Evolutionary conservation across 2,329 filamentous ascomycete species (phyloP).

Genomic region (Aspergillus unguis): DNA sequence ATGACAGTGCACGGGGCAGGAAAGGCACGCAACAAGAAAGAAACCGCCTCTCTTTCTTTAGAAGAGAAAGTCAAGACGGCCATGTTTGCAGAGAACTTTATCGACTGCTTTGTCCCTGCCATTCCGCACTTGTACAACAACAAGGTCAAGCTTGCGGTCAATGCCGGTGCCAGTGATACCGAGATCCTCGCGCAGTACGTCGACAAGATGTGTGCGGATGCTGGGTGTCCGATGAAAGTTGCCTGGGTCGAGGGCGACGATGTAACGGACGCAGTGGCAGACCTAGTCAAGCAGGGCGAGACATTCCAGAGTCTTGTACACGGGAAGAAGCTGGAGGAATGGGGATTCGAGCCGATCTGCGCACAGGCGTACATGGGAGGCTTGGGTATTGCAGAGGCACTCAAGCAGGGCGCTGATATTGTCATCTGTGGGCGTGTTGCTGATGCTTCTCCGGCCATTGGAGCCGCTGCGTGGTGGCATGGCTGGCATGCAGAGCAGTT

Average conservation of each 20-base stretch:
- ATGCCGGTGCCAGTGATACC: not conserved
- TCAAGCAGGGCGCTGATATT: constrained; percentile 28
- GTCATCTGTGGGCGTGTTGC: constrained; percentile 32
- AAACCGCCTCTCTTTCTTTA: not conserved
- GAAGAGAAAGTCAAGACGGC: not conserved
- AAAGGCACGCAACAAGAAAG: not conserved
- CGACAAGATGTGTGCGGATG: constrained; percentile 1
- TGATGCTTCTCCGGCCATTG: constrained; percentile 25
- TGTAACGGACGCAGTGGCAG: not conserved
- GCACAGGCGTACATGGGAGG: constrained; percentile 9
- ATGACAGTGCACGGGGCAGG: constrained; percentile 8
- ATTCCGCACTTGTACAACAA: not conserved
- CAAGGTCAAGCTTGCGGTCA: not conserved
- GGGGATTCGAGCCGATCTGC: constrained; percentile 1
- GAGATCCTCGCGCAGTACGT: not conserved
- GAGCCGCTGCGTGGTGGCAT: constrained; percentile 21
- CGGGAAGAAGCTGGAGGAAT: constrained; percentile 1
- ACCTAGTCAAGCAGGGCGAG: not conserved
- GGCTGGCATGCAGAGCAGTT: constrained; percentile 11
- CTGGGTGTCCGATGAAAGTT: constrained; percentile 7
- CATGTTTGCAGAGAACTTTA: constrained; percentile 3
- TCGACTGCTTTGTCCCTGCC: constrained; percentile 1
- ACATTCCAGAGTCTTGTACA: not conserved
- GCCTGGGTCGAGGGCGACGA: constrained; percentile 12
- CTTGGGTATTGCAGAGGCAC: constrained; percentile 25